phyloP scores from a whole-genome alignment of 345 rosid genomes.

The Citrus hindsii region DNA sequence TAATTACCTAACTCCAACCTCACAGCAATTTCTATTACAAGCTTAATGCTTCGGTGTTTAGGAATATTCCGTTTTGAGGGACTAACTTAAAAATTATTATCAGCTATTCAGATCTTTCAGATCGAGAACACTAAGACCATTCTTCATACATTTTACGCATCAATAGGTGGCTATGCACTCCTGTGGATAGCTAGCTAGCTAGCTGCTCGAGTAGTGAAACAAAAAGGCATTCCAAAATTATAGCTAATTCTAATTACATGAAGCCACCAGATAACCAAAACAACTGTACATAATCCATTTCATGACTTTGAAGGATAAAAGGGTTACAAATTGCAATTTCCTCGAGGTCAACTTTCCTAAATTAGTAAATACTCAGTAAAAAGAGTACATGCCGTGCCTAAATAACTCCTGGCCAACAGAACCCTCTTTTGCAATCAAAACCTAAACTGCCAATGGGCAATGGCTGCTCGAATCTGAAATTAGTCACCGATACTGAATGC shows the following conservation, averaged over 20 bases:
- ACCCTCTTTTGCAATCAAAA: background rate
- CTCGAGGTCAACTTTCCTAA: background rate
- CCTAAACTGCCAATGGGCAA: background rate
- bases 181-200: background rate
- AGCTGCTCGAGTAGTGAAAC: background rate
- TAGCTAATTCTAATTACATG: background rate
- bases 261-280: background rate
- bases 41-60: background rate
- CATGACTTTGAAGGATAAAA: background rate
- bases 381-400: background rate
- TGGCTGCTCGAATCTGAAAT: slow-evolving; percentile 1
- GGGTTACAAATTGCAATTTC: background rate
- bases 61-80: background rate
- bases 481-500: background rate
- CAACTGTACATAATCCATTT: background rate
- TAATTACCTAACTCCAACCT: background rate
- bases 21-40: background rate
- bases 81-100: background rate
- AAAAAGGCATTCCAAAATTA: background rate
- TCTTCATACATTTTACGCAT: background rate
- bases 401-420: background rate
- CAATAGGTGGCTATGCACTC: background rate
- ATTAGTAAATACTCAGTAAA: background rate
- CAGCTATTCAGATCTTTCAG: background rate
- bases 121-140: background rate